These are phyloP conservation scores for Avicennia marina DNA, from an alignment of 257 asterid species.

Conservation along the genomic window DNA sequence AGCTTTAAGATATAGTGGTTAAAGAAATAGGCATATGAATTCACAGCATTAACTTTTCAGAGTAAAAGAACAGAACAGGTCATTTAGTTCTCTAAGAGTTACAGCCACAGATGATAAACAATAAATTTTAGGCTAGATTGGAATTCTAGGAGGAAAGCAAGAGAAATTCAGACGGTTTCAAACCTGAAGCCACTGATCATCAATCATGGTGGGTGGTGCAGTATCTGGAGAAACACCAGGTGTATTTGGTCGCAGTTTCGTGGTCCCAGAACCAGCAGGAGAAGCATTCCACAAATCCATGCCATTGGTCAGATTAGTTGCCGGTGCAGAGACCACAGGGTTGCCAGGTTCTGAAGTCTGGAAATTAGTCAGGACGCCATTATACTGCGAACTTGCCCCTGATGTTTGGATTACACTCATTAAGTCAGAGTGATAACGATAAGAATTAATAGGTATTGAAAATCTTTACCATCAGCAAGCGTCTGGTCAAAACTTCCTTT, in stretches of 20 bases:
- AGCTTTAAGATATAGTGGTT: not conserved
- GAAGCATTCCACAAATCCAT: conserved; percentile 90
- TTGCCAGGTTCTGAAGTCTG: conserved; percentile 62
- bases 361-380: conserved; percentile 34
- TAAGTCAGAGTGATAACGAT: not conserved
- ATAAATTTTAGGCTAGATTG: not conserved
- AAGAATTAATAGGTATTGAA: conserved; percentile 10
- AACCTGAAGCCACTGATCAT: conserved; percentile 89
- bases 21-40: no score
- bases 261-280: conserved; percentile 64
- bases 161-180: not conserved
- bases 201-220: conserved; percentile 56
- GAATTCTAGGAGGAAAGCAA: not conserved
- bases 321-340: conserved; percentile 42
- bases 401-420: conserved; percentile 16
- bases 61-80: not conserved
- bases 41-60: no score
- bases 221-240: conserved; percentile 45
- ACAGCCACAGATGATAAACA: not conserved
- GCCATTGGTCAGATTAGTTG: conserved; percentile 77
- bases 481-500: conserved; percentile 91
- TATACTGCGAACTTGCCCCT: conserved; percentile 77
- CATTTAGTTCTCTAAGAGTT: not conserved
- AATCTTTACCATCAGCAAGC: conserved; percentile 84
- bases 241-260: conserved; percentile 51